phyloP scores from a whole-genome alignment of 257 asterid genomes.

The Primulina eburnea region DNA sequence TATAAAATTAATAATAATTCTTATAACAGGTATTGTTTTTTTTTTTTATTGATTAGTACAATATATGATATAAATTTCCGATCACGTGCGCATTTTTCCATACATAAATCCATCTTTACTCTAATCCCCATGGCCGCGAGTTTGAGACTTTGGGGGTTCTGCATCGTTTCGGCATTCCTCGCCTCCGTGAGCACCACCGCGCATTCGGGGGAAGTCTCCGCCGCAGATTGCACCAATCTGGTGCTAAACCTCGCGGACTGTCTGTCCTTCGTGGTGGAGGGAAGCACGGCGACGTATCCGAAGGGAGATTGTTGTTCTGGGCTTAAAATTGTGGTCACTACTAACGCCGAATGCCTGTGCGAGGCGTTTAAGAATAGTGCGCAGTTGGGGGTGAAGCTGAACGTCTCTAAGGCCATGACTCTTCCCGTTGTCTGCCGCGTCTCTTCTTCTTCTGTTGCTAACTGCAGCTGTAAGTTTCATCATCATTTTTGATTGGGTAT shows the following conservation, averaged over 20 bases:
- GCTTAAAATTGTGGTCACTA: constrained; percentile 59
- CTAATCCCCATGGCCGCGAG: constrained; percentile 22
- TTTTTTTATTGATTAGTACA: too few relatives aligned
- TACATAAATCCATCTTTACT: not conserved
- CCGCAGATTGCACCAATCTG: constrained; percentile 65
- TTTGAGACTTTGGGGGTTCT: constrained; percentile 9
- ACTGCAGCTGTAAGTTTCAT: constrained; percentile 60
- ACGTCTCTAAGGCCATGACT: constrained; percentile 68
- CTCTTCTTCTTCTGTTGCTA: constrained; percentile 61
- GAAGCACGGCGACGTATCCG: constrained; percentile 58
- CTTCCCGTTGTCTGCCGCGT: constrained; percentile 85
- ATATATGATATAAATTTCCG: too few relatives aligned
- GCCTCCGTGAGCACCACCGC: constrained; percentile 32
- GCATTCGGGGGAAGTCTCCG: constrained; percentile 65
- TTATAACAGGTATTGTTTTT: too few relatives aligned
- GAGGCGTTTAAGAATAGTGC: constrained; percentile 73
- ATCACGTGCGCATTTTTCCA: too few relatives aligned
- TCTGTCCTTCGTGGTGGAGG: constrained; percentile 59
- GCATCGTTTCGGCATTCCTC: constrained; percentile 16
- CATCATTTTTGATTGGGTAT: not conserved
- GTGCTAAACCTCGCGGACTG: constrained; percentile 70
- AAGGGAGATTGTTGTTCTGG: constrained; percentile 74
- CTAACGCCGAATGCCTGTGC: constrained; percentile 73
- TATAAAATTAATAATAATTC: too few relatives aligned
- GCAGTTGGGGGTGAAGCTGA: constrained; percentile 67